Conservation (phyloP, 257 asterid species). For the Pogostemon cablin region DNA sequence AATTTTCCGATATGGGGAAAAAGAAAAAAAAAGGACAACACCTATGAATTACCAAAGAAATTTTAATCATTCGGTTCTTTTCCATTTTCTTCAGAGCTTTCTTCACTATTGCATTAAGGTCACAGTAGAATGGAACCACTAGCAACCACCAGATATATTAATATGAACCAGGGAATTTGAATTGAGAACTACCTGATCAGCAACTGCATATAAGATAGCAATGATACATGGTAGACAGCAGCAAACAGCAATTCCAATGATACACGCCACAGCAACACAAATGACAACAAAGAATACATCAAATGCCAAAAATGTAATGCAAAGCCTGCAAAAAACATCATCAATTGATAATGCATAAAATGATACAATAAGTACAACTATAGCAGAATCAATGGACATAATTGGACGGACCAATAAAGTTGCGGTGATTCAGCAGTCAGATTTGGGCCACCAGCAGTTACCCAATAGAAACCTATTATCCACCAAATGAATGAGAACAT, state of each 20-base stretch:
- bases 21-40: background rate
- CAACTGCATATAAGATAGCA: slow-evolving; percentile 92
- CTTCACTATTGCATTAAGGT: slow-evolving; percentile 6
- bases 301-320: slow-evolving; percentile 94
- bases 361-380: slow-evolving; percentile 12
- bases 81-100: slow-evolving; percentile 20
- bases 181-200: slow-evolving; percentile 74
- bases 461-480: slow-evolving; percentile 98
- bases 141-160: slow-evolving; percentile 20
- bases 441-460: slow-evolving; percentile 74
- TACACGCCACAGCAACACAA: slow-evolving; percentile 93
- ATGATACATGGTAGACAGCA: slow-evolving; percentile 98
- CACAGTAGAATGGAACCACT: slow-evolving; percentile 12
- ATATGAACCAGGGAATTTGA: background rate
- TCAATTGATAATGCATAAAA: background rate
- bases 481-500: slow-evolving; percentile 99
- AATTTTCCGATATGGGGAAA: background rate
- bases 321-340: slow-evolving; percentile 69
- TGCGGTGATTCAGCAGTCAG: slow-evolving; percentile 74
- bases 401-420: slow-evolving; percentile 80
- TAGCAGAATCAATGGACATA: slow-evolving; percentile 26
- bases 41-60: slow-evolving; percentile 8
- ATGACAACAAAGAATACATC: slow-evolving; percentile 97
- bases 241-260: slow-evolving; percentile 96
- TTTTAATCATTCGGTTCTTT: slow-evolving; percentile 12